Evolutionary conservation across 352 stramenopile genomes (phyloP).

Genomic region (Globisporangium ultimum): DNA sequence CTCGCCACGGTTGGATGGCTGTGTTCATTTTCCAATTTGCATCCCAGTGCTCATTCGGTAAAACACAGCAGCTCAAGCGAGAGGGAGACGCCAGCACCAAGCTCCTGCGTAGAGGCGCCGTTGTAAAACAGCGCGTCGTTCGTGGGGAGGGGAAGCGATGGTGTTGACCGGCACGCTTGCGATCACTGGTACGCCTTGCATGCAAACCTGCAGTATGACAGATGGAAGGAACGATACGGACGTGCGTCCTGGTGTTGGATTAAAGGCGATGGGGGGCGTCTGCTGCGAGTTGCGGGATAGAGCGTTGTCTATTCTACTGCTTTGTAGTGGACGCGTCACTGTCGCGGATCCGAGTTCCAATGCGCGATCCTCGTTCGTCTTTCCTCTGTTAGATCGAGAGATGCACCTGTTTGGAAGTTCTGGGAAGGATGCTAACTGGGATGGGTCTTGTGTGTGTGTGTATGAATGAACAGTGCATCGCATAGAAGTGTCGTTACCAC

Average conservation of each 20-base stretch:
- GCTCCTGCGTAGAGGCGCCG: too few relatives aligned
- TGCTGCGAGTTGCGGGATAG: slow-evolving; percentile 3
- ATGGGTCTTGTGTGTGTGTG: slow-evolving; percentile 5
- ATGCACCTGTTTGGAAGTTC: too few relatives aligned
- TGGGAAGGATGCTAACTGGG: neutral
- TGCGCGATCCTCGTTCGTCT: neutral
- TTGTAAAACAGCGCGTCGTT: neutral
- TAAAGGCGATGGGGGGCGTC: too few relatives aligned
- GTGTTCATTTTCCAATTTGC: slow-evolving; percentile 40
- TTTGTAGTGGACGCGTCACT: neutral
- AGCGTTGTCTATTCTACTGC: neutral
- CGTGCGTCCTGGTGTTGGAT: too few relatives aligned
- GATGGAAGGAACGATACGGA: too few relatives aligned
- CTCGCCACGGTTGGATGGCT: too few relatives aligned
- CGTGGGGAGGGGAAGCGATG: slow-evolving; percentile 22
- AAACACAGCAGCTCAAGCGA: slow-evolving; percentile 1
- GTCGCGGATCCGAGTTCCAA: too few relatives aligned
- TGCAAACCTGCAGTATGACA: too few relatives aligned
- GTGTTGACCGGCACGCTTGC: slow-evolving; percentile 39
- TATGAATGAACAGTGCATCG: slow-evolving; percentile 10
- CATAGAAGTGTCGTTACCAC: slow-evolving; percentile 12
- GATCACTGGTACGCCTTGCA: slow-evolving; percentile 25
- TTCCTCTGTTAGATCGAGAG: too few relatives aligned
- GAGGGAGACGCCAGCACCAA: slow-evolving; percentile 20
- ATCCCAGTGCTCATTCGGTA: slow-evolving; percentile 7